A percentile compares a stretch with the other conserved stretches of the same genome.
These are phyloP conservation scores for Bromus sterilis DNA, from an alignment of 176 grass and related monocot genomes.

Conservation along the genomic window DNA sequence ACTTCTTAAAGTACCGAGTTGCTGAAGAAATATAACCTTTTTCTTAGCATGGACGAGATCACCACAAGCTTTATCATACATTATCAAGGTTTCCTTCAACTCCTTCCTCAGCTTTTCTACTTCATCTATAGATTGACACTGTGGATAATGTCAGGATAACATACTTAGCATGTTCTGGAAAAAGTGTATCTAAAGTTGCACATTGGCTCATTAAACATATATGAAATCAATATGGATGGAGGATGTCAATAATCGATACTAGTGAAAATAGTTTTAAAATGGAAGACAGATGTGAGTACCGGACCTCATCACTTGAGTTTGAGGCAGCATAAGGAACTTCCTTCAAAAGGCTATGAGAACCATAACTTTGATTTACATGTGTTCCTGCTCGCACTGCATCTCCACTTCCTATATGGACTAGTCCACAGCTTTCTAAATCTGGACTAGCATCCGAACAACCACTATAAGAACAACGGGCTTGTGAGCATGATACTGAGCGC, in stretches of 20 bases:
- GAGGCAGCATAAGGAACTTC: constrained; percentile 18
- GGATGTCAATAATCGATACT: not conserved
- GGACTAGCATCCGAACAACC: constrained; percentile 20
- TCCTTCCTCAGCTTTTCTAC: constrained; percentile 62
- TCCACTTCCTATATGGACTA: constrained; percentile 6
- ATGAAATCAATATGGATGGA: not conserved
- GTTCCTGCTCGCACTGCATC: constrained; percentile 2
- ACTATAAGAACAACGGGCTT: not conserved
- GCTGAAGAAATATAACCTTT: constrained; percentile 22
- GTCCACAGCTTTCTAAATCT: constrained; percentile 30
- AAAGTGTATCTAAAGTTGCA: not conserved
- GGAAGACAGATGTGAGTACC: not conserved
- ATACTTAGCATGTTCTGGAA: not conserved
- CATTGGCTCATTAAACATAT: not conserved
- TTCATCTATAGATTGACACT: constrained; percentile 55
- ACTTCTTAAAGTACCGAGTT: not conserved
- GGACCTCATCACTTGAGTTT: constrained; percentile 30
- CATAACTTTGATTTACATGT: constrained; percentile 19
- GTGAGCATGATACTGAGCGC: constrained; percentile 16
- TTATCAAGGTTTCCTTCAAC: constrained; percentile 40
- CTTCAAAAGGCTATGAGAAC: constrained; percentile 16
- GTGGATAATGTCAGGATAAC: constrained; percentile 11
- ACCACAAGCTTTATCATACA: constrained; percentile 63
- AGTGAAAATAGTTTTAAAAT: not conserved
- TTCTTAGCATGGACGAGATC: constrained; percentile 59